These are phyloP conservation scores for Gracilariopsis chorda DNA, from an alignment of 23 red algal species.

Conservation along the genomic window DNA sequence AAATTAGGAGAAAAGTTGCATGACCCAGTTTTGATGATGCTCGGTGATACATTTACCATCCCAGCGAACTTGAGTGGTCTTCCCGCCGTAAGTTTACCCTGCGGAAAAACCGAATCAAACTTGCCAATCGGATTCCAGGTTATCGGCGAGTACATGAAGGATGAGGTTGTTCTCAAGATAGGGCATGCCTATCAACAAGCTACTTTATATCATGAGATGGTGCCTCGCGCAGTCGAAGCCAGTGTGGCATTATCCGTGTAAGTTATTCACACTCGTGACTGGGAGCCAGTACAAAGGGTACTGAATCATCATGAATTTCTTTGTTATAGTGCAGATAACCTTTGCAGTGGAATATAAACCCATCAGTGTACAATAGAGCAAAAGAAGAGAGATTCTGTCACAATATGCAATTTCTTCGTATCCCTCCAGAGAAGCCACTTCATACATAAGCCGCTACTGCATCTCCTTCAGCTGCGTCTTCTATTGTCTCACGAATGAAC, in stretches of 20 bases:
- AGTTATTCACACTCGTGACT: no score
- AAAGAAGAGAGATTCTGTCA: no score
- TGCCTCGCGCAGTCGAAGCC: background rate
- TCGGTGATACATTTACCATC: slow-evolving; percentile 78
- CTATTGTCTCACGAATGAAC: slow-evolving; percentile 17
- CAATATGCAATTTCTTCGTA: no score
- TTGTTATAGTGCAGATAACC: no score
- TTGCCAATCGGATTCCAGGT: slow-evolving; percentile 91
- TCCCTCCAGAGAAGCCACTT: background rate
- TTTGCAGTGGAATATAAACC: no score
- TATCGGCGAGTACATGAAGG: slow-evolving; percentile 64
- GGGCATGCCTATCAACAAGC: slow-evolving; percentile 80
- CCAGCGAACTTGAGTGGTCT: slow-evolving; percentile 86
- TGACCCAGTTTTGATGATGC: slow-evolving; percentile 76
- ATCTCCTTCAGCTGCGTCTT: background rate
- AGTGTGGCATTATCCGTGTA: background rate
- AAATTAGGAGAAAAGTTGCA: slow-evolving; percentile 62
- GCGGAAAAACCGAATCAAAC: background rate
- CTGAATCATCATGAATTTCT: no score
- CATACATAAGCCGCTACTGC: background rate
- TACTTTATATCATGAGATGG: slow-evolving; percentile 46
- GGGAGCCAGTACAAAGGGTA: no score
- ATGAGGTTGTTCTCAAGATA: slow-evolving; percentile 74
- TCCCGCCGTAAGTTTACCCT: slow-evolving; percentile 84
- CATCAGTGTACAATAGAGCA: no score